Percentiles rank a stretch among this genome's conserved stretches.
phyloP scores from a whole-genome alignment of 805 yeast genomes.

The Hanseniaspora nectarophila region DNA sequence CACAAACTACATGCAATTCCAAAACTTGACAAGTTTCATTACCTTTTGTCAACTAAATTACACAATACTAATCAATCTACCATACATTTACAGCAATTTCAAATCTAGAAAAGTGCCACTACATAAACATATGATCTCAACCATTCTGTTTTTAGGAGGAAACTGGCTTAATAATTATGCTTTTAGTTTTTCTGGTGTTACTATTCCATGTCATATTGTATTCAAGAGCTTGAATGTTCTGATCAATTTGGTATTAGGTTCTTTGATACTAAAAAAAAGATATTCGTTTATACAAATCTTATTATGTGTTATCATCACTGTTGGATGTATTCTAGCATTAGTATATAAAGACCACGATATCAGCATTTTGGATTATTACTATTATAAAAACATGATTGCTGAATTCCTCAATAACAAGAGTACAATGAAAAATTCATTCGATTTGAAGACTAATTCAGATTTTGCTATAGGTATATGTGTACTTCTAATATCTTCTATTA shows the following conservation, averaged over 20 bases:
- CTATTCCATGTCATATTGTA: constrained; percentile 57
- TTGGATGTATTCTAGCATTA: constrained; percentile 42
- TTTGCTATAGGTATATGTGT: constrained; percentile 30
- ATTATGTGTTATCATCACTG: constrained; percentile 41
- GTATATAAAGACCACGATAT: constrained; percentile 26
- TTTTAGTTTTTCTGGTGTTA: constrained; percentile 39
- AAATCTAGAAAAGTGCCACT: constrained; percentile 29
- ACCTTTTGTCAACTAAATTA: constrained; percentile 49
- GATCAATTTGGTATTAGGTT: constrained; percentile 48
- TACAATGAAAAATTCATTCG: neutral
- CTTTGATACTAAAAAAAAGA: constrained; percentile 33
- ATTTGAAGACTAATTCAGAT: neutral
- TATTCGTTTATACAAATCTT: constrained; percentile 37
- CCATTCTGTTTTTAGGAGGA: constrained; percentile 39
- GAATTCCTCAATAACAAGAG: constrained; percentile 14
- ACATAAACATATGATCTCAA: constrained; percentile 35
- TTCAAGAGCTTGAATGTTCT: constrained; percentile 55
- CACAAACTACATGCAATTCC: constrained; percentile 18
- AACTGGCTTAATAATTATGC: constrained; percentile 48
- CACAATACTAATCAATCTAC: constrained; percentile 33
- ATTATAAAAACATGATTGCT: constrained; percentile 7
- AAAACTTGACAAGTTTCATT: constrained; percentile 38
- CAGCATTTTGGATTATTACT: constrained; percentile 14
- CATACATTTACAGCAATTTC: neutral
- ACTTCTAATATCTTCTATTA: constrained; percentile 37